Percentiles rank a stretch among this genome's conserved stretches.
Conservation (phyloP, 768 basidiomycete genomes). For the Hypsizygus marmoreus region DNA sequence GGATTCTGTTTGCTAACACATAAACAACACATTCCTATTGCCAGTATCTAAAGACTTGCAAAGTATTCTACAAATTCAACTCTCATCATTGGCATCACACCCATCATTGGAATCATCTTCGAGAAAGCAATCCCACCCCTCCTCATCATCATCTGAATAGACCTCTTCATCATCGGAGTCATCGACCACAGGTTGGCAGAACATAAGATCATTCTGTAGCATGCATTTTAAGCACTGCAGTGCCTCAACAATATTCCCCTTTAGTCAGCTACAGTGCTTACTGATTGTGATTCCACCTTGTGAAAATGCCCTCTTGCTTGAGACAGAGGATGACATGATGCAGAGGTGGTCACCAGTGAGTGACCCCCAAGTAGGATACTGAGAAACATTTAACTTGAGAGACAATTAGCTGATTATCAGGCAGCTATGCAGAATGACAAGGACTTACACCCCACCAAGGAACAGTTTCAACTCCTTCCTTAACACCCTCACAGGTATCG, state of each 20-base stretch:
- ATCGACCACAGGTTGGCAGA: conserved; percentile 18
- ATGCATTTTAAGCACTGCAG: conserved; percentile 27
- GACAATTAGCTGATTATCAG: conserved; percentile 22
- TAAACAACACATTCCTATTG: not conserved
- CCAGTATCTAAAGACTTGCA: not conserved
- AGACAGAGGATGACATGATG: conserved; percentile 37
- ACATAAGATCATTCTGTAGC: conserved; percentile 21
- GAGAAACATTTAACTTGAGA: too few species aligned
- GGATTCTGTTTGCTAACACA: not conserved
- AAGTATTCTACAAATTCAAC: not conserved
- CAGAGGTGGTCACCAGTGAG: conserved; percentile 36
- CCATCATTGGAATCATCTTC: not conserved
- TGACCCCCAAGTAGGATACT: conserved; percentile 34
- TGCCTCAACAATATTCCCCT: conserved; percentile 36
- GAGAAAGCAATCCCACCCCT: not conserved
- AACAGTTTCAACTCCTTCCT: conserved; percentile 15
- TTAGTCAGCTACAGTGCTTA: conserved; percentile 31
- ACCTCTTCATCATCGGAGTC: conserved; percentile 2
- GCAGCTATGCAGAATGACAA: not conserved
- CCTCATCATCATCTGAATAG: conserved; percentile 2
- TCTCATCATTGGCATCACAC: not conserved
- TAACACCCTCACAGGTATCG: conserved; percentile 15
- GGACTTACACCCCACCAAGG: conserved; percentile 36
- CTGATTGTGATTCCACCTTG: conserved; percentile 38
- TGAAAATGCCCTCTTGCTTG: conserved; percentile 40